These are phyloP conservation scores for Cyclotella cryptica DNA, from an alignment of 108 stramenopile species.

Conservation along the genomic window DNA sequence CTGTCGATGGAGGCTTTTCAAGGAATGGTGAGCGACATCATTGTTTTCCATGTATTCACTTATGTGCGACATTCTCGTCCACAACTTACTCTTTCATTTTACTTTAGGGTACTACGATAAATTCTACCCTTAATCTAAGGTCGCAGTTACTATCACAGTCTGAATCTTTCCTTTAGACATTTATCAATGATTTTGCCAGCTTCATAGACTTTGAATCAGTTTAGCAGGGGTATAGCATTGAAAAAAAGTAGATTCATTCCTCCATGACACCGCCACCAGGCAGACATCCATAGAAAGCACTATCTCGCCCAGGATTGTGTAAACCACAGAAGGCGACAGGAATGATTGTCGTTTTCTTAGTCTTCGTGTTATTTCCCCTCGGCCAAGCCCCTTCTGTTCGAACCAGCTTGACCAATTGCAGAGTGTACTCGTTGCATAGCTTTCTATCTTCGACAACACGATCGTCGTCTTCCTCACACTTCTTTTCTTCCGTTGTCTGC, in stretches of 20 bases:
- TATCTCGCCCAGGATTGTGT: conserved; percentile 69
- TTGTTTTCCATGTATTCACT: background rate
- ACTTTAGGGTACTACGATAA: conserved; percentile 21
- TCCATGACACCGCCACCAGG: conserved; percentile 64
- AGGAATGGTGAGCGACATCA: conserved; percentile 81
- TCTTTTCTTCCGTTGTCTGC: conserved; percentile 9
- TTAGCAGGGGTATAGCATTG: too few relatives aligned
- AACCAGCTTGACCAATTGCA: conserved; percentile 47
- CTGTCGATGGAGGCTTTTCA: conserved; percentile 93
- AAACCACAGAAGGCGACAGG: conserved; percentile 80
- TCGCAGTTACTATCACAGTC: too few relatives aligned
- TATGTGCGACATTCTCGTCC: background rate
- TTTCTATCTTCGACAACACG: conserved; percentile 45
- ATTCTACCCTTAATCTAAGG: conserved; percentile 22
- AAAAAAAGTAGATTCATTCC: too few relatives aligned
- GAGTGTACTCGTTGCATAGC: conserved; percentile 65
- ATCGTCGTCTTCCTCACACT: conserved; percentile 17
- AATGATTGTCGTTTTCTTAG: conserved; percentile 40
- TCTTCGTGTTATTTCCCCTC: too few relatives aligned
- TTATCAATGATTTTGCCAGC: too few relatives aligned
- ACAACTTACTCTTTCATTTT: background rate
- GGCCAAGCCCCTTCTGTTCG: conserved; percentile 16
- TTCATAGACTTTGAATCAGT: too few relatives aligned
- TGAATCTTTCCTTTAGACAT: too few relatives aligned
- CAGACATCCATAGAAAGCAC: conserved; percentile 57